These are phyloP conservation scores for Rosa hybrid DNA, from an alignment of 331 rosid species.

Conservation along the genomic window DNA sequence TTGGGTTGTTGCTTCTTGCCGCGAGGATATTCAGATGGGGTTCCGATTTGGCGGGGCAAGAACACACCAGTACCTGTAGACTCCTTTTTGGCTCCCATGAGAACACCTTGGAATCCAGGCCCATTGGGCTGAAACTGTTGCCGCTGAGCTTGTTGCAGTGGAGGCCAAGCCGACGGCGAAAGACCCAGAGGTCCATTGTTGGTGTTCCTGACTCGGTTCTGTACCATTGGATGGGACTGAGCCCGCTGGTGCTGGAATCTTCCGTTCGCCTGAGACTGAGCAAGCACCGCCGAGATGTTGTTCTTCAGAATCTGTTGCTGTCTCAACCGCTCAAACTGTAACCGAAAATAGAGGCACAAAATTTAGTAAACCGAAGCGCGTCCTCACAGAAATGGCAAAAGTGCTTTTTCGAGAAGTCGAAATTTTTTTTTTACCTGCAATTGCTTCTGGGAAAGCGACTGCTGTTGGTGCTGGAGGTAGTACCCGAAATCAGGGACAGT, in stretches of 20 bases:
- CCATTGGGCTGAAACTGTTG: slow-evolving; percentile 32
- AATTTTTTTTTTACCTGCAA: slow-evolving; percentile 40
- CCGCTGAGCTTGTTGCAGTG: slow-evolving; percentile 48
- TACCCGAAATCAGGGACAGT: slow-evolving; percentile 34
- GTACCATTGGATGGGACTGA: slow-evolving; percentile 22
- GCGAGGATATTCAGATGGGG: slow-evolving; percentile 30
- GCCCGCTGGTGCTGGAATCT: slow-evolving; percentile 26
- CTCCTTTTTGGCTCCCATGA: slow-evolving; percentile 51
- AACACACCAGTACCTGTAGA: slow-evolving; percentile 88
- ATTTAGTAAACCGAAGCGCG: background rate
- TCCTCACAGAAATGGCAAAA: background rate
- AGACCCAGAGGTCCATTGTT: slow-evolving; percentile 40
- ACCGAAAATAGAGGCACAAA: background rate
- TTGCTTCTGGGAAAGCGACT: slow-evolving; percentile 53
- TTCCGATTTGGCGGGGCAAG: slow-evolving; percentile 65
- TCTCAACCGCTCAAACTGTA: slow-evolving; percentile 51
- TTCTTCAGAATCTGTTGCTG: slow-evolving; percentile 62
- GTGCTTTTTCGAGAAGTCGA: background rate
- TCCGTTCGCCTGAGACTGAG: slow-evolving; percentile 26
- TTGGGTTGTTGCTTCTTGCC: slow-evolving; percentile 37
- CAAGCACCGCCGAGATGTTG: slow-evolving; percentile 30
- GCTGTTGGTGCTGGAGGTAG: slow-evolving; percentile 36
- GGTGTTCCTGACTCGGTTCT: slow-evolving; percentile 34
- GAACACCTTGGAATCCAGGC: slow-evolving; percentile 61
- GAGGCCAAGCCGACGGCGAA: slow-evolving; percentile 71